Conservation (phyloP, 495 filamentous ascomycete species). For the Parachaetomium inaequale region DNA sequence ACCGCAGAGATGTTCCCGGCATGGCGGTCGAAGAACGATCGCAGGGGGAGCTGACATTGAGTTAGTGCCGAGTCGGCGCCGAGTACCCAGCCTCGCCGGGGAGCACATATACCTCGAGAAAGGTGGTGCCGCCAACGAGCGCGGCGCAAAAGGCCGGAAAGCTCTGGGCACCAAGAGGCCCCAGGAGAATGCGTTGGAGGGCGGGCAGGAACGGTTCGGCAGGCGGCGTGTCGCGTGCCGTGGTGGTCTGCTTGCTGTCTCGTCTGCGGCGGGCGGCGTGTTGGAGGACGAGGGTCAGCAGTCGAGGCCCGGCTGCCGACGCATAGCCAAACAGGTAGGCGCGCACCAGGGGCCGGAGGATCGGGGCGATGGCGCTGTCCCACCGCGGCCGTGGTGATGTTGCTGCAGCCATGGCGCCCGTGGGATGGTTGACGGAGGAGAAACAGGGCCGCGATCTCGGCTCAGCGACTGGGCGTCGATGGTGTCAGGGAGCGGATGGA, state of each 20-base stretch:
- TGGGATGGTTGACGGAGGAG: not conserved
- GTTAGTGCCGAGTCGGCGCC: conserved; percentile 8
- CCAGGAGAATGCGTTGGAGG: conserved; percentile 41
- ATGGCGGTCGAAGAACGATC: conserved; percentile 24
- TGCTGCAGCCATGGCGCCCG: not conserved
- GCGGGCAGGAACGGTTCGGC: conserved; percentile 40
- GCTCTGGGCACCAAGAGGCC: conserved; percentile 51
- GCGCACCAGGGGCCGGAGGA: conserved; percentile 59
- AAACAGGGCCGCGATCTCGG: not conserved
- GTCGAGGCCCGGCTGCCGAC: conserved; percentile 63
- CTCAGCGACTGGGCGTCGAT: not conserved
- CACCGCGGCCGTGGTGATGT: conserved; percentile 23
- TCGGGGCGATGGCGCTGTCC: conserved; percentile 39
- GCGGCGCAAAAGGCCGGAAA: conserved; percentile 82
- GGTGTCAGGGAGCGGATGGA: not conserved
- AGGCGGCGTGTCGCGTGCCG: conserved; percentile 1
- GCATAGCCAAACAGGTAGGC: conserved; percentile 75
- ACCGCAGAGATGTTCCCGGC: conserved; percentile 27
- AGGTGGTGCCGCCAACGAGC: conserved; percentile 70
- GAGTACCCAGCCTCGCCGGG: not conserved
- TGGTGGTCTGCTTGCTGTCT: conserved; percentile 40
- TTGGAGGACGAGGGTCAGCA: conserved; percentile 55
- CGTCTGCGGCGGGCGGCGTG: conserved; percentile 36
- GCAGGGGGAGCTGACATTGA: conserved; percentile 32
- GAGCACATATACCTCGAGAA: conserved; percentile 54